Percentiles rank a stretch among this genome's conserved stretches.
phyloP scores from a whole-genome alignment of 345 rosid genomes.

The Lepidium aucheri region DNA sequence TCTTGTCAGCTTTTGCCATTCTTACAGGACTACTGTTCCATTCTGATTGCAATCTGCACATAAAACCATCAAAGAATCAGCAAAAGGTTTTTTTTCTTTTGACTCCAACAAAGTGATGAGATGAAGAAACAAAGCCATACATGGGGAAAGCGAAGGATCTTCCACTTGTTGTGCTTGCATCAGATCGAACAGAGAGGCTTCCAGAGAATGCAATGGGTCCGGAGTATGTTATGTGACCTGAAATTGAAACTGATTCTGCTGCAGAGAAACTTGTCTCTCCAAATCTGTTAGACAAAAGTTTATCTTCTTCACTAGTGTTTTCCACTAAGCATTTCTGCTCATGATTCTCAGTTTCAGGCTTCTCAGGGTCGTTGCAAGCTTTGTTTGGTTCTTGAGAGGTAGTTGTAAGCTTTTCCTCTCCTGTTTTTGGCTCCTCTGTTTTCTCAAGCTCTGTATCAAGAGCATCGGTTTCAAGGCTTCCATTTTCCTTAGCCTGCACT shows the following conservation, averaged over 20 bases:
- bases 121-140: slow-evolving; percentile 28
- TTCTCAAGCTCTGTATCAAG: neutral
- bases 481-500: slow-evolving; percentile 13
- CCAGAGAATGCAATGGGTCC: slow-evolving; percentile 63
- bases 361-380: slow-evolving; percentile 3
- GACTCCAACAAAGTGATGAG: neutral
- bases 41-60: slow-evolving; percentile 71
- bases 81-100: neutral
- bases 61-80: neutral
- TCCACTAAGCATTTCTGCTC: neutral
- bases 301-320: slow-evolving; percentile 12
- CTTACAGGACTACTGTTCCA: slow-evolving; percentile 93
- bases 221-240: slow-evolving; percentile 56
- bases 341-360: slow-evolving; percentile 3
- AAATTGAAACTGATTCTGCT: slow-evolving; percentile 42
- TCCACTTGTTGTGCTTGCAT: slow-evolving; percentile 88
- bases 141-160: slow-evolving; percentile 91
- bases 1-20: slow-evolving; percentile 70
- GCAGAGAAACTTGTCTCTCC: slow-evolving; percentile 81
- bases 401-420: slow-evolving; percentile 13
- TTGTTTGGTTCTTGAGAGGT: neutral
- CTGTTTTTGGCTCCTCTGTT: neutral
- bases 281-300: slow-evolving; percentile 15
- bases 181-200: slow-evolving; percentile 72
- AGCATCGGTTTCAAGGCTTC: neutral